phyloP scores from a whole-genome alignment of 75 land plant genomes.

The Selaginella tamariscina region DNA sequence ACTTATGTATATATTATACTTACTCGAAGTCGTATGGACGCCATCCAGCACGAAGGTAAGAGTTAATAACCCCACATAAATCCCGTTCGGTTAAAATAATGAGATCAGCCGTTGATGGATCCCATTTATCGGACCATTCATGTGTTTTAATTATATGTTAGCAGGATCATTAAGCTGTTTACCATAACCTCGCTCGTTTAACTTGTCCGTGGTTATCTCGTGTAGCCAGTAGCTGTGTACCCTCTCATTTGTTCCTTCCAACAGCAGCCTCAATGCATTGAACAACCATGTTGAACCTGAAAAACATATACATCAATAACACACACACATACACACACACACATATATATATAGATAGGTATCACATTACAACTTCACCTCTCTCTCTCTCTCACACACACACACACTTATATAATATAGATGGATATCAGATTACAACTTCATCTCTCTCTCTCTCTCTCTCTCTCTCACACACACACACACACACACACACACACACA shows the following conservation, averaged over 20 bases:
- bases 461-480: too few relatives aligned
- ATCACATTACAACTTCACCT: too few relatives aligned
- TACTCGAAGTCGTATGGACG: background rate
- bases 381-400: too few relatives aligned
- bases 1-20: too few relatives aligned
- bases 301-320: too few relatives aligned
- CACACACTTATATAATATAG: too few relatives aligned
- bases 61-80: conserved; percentile 8
- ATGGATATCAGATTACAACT: too few relatives aligned
- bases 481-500: too few relatives aligned
- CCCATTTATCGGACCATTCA: conserved; percentile 10
- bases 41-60: conserved; percentile 9
- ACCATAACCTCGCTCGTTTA: background rate
- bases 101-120: conserved; percentile 10
- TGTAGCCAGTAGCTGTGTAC: conserved; percentile 12
- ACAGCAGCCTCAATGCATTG: conserved; percentile 11
- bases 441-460: too few relatives aligned
- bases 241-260: background rate
- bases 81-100: conserved; percentile 9
- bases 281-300: conserved; percentile 12
- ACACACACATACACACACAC: too few relatives aligned
- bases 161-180: background rate
- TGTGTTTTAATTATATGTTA: conserved; percentile 7
- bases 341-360: too few relatives aligned
- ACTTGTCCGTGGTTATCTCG: background rate